Base-by-base conservation (phyloP, 768 basidiomycete species). In the Sistotremastrum niveocremeum region DNA sequence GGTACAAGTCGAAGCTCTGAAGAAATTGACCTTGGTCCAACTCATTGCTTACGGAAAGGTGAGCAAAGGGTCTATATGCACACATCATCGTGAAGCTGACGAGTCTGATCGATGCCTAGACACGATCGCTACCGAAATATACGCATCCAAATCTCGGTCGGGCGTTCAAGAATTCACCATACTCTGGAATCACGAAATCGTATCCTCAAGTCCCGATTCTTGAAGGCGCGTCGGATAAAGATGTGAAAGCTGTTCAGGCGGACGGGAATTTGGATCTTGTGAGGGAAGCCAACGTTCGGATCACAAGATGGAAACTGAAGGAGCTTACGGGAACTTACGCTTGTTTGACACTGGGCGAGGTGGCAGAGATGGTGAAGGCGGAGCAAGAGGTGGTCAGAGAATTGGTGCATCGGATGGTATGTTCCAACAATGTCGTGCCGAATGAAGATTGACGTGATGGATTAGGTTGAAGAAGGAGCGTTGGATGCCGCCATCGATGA, bases 311-410 rank as follows among this genome's bases (percentile, higher is more conserved):
- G 79, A 66, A 76, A 41, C 74, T 91, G 53, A 79, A 77, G 61
- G 83, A 78, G 57, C 74, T 91, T 47, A 90, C 83, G 0, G 74
- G 74, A 43, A 89, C 89, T 2, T 94, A 89, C 54, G 69, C 88
- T 37, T 86, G 84, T 0, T 74, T 89, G 44, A 69, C 73, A 28
- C 60, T 63, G 6, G 65, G 64, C 3, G 51, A 63, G 9, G 61
- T 87, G 5, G 62, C 60, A 9, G 54, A 64, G 6, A 62, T 79
- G 9, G 56, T 70, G 4, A 72, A 74, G 4, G 79, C 80, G 56
- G 81, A 84, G 30, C 59, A 58, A 7, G 64, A 66, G 11, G 29
- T 62, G 7, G 87, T 85, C 53, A 49, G 77, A 31, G 64, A 64
- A 3, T 56, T 86, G 41, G 62, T 90, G 12, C 57, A 85, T 4